Percentiles rank a stretch among this genome's conserved stretches.
phyloP scores from a whole-genome alignment of 2,329 filamentous ascomycete species.

The Hypoxylon sp. region DNA sequence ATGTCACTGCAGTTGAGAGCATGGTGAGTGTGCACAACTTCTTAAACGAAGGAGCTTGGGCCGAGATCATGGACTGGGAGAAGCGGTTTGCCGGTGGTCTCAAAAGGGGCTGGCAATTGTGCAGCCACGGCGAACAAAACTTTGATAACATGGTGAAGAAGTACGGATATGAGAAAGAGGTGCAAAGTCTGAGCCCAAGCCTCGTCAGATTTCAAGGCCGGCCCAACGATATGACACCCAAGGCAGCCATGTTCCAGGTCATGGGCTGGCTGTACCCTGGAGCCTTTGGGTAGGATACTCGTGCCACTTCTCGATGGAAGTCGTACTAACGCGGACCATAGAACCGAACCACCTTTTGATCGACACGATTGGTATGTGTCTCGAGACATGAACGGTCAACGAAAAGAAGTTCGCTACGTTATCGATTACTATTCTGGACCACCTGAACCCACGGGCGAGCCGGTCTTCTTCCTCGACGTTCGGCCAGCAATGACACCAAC shows the following conservation, averaged over 20 bases:
- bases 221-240: constrained; percentile 90
- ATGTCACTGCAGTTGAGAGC: constrained; percentile 90
- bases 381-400: constrained; percentile 74
- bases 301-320: too few relatives aligned
- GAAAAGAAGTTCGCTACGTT: constrained; percentile 87
- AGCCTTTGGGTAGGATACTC: constrained; percentile 75
- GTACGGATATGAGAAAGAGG: constrained; percentile 64
- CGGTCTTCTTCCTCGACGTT: constrained; percentile 96
- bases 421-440: constrained; percentile 96
- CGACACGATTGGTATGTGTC: constrained; percentile 97
- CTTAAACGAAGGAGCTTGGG: constrained; percentile 96
- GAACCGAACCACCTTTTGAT: constrained; percentile 89
- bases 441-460: constrained; percentile 85
- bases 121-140: constrained; percentile 79
- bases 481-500: constrained; percentile 87
- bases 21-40: constrained; percentile 99
- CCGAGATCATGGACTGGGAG: constrained; percentile 95
- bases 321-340: constrained; percentile 51
- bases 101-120: constrained; percentile 77
- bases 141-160: constrained; percentile 56
- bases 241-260: constrained; percentile 85
- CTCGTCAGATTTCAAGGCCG: constrained; percentile 90
- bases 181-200: constrained; percentile 72
- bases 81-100: constrained; percentile 83
- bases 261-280: constrained; percentile 83